Conservation (phyloP, 2,329 filamentous ascomycete genomes). For the Fusarium haematococcum region DNA sequence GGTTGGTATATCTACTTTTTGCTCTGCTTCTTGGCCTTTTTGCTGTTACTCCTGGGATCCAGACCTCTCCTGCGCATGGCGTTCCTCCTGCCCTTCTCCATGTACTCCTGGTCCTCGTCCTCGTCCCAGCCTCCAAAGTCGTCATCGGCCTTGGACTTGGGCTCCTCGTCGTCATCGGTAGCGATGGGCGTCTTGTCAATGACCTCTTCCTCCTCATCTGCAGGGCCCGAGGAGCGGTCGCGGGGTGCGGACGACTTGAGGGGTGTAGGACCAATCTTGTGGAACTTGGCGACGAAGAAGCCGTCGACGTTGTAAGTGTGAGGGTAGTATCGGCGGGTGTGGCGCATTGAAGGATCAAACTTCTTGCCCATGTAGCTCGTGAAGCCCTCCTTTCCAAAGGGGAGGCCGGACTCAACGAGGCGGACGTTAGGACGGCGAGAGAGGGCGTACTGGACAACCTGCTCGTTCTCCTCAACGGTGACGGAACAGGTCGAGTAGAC, state of each 20-base stretch:
- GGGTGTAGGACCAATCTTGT: slow-evolving; percentile 86
- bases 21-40: slow-evolving; percentile 45
- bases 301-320: slow-evolving; percentile 96
- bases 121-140: slow-evolving; percentile 81
- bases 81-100: slow-evolving; percentile 79
- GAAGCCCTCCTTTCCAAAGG: slow-evolving; percentile 94
- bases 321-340: slow-evolving; percentile 88
- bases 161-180: slow-evolving; percentile 56
- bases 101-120: slow-evolving; percentile 77
- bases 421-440: slow-evolving; percentile 92
- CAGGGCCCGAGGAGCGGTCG: slow-evolving; percentile 48
- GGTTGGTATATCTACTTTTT: slow-evolving; percentile 38
- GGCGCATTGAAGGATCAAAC: slow-evolving; percentile 86
- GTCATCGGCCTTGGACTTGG: slow-evolving; percentile 59
- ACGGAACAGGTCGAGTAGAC: slow-evolving; percentile 98
- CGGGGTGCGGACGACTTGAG: slow-evolving; percentile 55
- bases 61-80: slow-evolving; percentile 80
- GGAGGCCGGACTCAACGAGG: slow-evolving; percentile 89
- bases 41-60: slow-evolving; percentile 70
- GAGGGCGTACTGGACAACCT: slow-evolving; percentile 93
- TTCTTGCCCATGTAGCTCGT: slow-evolving; percentile 90
- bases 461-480: slow-evolving; percentile 90
- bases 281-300: slow-evolving; percentile 98
- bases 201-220: slow-evolving; percentile 57
- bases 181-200: slow-evolving; percentile 78